Conservation (phyloP, 73 alveolate species). For the Tetrahymena malaccensis region DNA sequence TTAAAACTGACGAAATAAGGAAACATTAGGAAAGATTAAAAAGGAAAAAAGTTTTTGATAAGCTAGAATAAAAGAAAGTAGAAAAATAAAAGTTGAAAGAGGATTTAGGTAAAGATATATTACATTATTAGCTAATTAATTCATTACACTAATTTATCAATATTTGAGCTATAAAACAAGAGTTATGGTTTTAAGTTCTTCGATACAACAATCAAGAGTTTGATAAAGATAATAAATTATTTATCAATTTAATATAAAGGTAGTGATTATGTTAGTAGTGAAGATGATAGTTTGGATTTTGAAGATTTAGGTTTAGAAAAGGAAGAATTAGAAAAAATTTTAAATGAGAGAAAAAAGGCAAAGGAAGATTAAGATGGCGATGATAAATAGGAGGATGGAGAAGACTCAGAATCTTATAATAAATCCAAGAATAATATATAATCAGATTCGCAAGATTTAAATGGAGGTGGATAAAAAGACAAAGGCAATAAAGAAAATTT, state of each 20-base stretch:
- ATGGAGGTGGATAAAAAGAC: background rate
- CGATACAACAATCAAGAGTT: background rate
- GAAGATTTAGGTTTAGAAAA: background rate
- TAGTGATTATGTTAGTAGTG: background rate
- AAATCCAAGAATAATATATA: background rate
- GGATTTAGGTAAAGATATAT: slow-evolving; percentile 7
- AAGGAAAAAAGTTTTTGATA: slow-evolving; percentile 31
- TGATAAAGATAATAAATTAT: too few relatives aligned
- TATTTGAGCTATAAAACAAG: background rate
- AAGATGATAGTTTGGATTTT: background rate
- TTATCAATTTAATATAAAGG: background rate
- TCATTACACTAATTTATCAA: background rate
- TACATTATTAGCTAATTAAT: background rate
- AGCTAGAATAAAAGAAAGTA: slow-evolving; percentile 26
- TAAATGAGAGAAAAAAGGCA: background rate
- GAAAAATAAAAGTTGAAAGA: slow-evolving; percentile 39
- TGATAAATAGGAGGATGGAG: background rate
- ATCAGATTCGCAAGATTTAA: background rate
- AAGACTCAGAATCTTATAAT: background rate
- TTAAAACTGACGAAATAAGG: slow-evolving; percentile 35
- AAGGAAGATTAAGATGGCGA: background rate
- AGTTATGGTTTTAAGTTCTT: background rate
- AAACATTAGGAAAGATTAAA: slow-evolving; percentile 40
- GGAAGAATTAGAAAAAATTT: background rate
- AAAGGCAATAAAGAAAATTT: background rate